phyloP scores from a whole-genome alignment of 2,329 filamentous ascomycete genomes.

The Pestalotiopsis fici region DNA sequence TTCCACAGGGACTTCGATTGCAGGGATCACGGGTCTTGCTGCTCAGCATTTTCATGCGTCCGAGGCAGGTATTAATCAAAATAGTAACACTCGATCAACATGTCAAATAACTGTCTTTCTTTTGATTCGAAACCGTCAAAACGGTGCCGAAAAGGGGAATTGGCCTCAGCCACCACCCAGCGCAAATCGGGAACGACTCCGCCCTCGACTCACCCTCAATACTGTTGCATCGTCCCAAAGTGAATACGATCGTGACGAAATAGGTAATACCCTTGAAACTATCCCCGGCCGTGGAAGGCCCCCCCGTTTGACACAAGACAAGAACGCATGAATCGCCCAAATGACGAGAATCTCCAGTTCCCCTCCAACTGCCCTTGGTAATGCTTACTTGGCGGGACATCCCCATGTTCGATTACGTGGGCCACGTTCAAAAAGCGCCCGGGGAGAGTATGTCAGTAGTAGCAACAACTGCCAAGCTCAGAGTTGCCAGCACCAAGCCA shows the following conservation, averaged over 20 bases:
- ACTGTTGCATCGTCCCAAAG: background rate
- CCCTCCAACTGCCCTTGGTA: background rate
- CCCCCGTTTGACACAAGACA: background rate
- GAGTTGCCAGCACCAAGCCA: background rate
- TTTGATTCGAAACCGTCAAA: background rate
- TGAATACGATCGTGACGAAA: background rate
- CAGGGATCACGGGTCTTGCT: background rate
- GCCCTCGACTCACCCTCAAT: background rate
- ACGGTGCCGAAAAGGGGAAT: background rate
- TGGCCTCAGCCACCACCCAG: background rate
- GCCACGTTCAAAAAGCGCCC: background rate
- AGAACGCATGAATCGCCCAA: slow-evolving; percentile 8
- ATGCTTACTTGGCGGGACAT: background rate
- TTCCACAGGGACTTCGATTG: slow-evolving; percentile 1
- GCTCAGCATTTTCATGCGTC: slow-evolving; percentile 1
- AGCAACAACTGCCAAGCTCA: background rate
- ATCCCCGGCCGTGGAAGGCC: background rate
- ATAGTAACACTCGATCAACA: background rate
- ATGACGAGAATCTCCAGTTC: background rate
- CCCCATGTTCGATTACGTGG: slow-evolving; percentile 4
- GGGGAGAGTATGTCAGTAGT: background rate
- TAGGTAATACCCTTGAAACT: background rate
- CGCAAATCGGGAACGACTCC: background rate
- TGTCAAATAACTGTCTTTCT: background rate
- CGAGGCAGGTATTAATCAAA: background rate